phyloP scores from a whole-genome alignment of 108 stramenopile genomes.

The Skeletonema marinoi region DNA sequence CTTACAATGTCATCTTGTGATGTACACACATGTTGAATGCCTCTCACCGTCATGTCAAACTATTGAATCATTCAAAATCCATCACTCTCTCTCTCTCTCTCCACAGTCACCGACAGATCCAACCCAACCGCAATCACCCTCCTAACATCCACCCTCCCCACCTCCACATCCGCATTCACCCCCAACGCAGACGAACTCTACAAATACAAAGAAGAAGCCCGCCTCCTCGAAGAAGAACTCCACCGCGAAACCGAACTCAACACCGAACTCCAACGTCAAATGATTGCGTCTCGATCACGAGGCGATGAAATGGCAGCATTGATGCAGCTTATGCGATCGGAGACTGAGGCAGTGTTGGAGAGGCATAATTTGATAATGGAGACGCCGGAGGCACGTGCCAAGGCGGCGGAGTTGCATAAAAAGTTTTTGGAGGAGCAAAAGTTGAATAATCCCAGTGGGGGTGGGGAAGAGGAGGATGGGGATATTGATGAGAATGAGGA shows the following conservation, averaged over 20 bases:
- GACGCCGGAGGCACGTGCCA: constrained; percentile 62
- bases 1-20: neutral
- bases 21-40: neutral
- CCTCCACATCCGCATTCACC: constrained; percentile 38
- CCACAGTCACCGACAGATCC: constrained; percentile 37
- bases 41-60: neutral
- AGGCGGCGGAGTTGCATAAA: constrained; percentile 54
- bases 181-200: constrained; percentile 30
- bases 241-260: constrained; percentile 58
- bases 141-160: constrained; percentile 60
- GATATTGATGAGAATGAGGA: constrained; percentile 10
- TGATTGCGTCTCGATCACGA: constrained; percentile 48
- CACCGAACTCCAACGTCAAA: constrained; percentile 61
- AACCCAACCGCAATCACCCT: constrained; percentile 62
- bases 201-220: constrained; percentile 56
- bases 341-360: constrained; percentile 86
- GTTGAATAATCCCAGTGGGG: constrained; percentile 25
- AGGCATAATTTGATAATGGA: constrained; percentile 83
- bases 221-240: constrained; percentile 60
- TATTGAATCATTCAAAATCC: neutral
- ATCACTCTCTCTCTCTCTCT: neutral
- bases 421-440: constrained; percentile 39
- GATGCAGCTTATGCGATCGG: constrained; percentile 81
- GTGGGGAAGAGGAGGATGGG: constrained; percentile 13
- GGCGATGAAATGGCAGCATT: constrained; percentile 80